A percentile compares a stretch with the other conserved stretches of the same genome.
Evolutionary conservation across 2,329 filamentous ascomycete genomes (phyloP).

Genomic region (Sporothrix brasiliensis): DNA sequence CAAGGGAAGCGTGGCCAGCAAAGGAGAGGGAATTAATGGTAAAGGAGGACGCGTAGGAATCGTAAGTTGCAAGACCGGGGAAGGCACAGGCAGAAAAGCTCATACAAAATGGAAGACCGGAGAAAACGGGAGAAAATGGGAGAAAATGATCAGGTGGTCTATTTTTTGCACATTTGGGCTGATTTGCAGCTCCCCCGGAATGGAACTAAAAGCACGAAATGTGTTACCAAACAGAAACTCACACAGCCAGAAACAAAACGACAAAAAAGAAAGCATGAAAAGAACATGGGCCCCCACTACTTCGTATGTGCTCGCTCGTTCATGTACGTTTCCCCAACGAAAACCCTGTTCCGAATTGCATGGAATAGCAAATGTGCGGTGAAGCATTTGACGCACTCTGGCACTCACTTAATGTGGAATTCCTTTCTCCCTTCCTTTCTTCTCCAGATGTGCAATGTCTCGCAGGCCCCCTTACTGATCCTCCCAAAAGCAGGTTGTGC

Average conservation of each 20-base stretch:
- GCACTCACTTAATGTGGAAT: neutral
- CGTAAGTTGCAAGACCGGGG: neutral
- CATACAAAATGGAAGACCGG: neutral
- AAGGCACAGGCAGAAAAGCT: neutral
- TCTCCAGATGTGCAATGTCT: constrained; percentile 9
- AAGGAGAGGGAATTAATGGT: neutral
- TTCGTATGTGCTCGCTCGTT: neutral
- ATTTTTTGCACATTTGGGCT: neutral
- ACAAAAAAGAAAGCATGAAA: no score
- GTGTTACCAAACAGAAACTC: constrained; percentile 18
- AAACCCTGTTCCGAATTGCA: neutral
- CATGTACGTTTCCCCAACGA: neutral
- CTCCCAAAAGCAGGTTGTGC: neutral
- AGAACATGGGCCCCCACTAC: neutral
- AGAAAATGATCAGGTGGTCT: constrained; percentile 12
- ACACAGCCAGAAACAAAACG: neutral
- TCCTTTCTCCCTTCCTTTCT: neutral
- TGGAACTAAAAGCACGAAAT: constrained; percentile 1
- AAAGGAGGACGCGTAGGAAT: neutral
- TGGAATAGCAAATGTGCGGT: constrained; percentile 20
- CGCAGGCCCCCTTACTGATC: neutral
- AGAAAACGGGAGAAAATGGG: neutral
- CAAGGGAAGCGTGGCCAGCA: neutral
- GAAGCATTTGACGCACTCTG: neutral
- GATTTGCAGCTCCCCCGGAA: constrained; percentile 3